phyloP scores from a whole-genome alignment of 345 rosid genomes.

The Citrus hindsii region DNA sequence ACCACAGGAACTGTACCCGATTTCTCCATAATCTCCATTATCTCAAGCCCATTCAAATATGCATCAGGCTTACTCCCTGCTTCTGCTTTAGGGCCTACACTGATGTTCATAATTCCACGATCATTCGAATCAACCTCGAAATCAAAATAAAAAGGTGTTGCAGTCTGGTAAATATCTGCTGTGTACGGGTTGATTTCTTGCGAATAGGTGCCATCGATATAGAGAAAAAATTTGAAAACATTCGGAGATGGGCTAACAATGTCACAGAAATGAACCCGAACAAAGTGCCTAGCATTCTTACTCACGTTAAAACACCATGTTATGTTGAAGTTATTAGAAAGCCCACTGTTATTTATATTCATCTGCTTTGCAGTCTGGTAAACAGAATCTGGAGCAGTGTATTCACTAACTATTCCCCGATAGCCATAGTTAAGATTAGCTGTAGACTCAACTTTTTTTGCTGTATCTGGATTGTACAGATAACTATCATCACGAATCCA shows the following conservation, averaged over 20 bases:
- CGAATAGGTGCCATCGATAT: constrained; percentile 24
- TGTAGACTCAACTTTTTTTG: fast-evolving
- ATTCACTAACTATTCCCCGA: not conserved
- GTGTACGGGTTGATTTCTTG: constrained; percentile 7
- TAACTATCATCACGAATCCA: constrained; percentile 42
- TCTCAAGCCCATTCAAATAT: constrained; percentile 59
- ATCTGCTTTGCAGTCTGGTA: constrained; percentile 42
- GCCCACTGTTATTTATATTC: not conserved
- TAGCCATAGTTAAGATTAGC: constrained; percentile 3
- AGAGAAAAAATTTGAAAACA: constrained; percentile 30
- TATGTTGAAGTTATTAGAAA: constrained; percentile 12
- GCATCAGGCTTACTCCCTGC: not conserved
- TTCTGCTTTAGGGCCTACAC: constrained; percentile 18
- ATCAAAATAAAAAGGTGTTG: constrained; percentile 42
- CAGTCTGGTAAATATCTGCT: not conserved
- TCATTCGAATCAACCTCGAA: constrained; percentile 40
- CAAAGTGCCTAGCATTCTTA: constrained; percentile 29
- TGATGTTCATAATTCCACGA: constrained; percentile 32
- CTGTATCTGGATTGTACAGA: constrained; percentile 13
- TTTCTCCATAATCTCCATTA: constrained; percentile 37
- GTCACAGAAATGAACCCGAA: constrained; percentile 67
- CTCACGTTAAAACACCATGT: constrained; percentile 53
- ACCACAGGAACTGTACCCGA: no score
- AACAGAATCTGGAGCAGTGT: constrained; percentile 41
- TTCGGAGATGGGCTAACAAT: not conserved